Percentiles rank a stretch among this genome's conserved stretches.
These are phyloP conservation scores for Geum urbanum DNA, from an alignment of 306 rosid genomes.

Conservation along the genomic window DNA sequence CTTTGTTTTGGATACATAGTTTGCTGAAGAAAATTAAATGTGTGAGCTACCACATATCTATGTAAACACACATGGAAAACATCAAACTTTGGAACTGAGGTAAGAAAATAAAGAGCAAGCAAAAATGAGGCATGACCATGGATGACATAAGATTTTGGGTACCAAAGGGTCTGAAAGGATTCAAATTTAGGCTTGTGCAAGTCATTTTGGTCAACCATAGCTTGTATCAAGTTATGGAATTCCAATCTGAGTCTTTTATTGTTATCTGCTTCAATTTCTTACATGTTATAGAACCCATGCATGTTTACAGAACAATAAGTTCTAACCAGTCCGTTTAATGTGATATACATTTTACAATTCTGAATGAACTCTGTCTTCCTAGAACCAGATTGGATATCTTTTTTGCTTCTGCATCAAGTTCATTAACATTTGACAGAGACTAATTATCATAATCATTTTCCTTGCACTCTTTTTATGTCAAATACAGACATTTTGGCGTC, in stretches of 20 bases:
- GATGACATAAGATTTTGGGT: background rate
- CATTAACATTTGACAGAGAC: background rate
- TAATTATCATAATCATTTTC: background rate
- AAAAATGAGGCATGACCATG: background rate
- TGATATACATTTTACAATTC: background rate
- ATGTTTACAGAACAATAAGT: background rate
- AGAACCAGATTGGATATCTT: constrained; percentile 11
- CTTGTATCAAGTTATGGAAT: background rate
- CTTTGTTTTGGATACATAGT: background rate
- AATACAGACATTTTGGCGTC: constrained; percentile 75
- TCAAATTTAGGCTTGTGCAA: background rate
- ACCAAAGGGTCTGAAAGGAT: background rate
- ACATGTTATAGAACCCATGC: background rate
- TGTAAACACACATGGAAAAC: background rate
- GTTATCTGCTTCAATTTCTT: background rate
- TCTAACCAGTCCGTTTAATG: background rate
- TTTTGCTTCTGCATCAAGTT: constrained; percentile 2
- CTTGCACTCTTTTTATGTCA: constrained; percentile 12
- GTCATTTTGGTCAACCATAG: background rate
- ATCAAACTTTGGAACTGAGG: background rate
- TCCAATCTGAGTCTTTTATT: background rate
- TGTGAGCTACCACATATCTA: background rate
- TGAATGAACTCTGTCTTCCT: background rate
- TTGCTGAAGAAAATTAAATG: background rate
- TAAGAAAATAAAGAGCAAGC: background rate